Percentiles rank a stretch among this genome's conserved stretches.
These are phyloP conservation scores for Irpex rosettiformis DNA, from an alignment of 1,284 basidiomycete species.

Conservation along the genomic window DNA sequence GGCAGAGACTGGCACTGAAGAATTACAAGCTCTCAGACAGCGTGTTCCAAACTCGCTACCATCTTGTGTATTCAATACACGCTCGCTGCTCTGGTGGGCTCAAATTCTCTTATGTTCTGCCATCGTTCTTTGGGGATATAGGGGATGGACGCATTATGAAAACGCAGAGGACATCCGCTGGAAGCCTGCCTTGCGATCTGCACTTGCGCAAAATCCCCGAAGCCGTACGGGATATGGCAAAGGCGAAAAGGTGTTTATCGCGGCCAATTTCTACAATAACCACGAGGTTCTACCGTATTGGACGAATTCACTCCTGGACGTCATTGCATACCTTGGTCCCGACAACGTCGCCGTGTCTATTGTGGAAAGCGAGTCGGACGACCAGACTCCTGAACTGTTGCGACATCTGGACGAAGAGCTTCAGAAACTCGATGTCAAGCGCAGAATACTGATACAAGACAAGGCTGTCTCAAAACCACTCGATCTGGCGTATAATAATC, in stretches of 20 bases:
- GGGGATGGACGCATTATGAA: constrained; percentile 24
- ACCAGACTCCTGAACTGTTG: constrained; percentile 40
- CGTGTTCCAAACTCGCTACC: constrained; percentile 4
- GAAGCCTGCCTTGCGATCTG: constrained; percentile 20
- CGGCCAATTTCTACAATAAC: constrained; percentile 40
- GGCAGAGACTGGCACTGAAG: constrained; percentile 7
- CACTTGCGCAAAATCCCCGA: constrained; percentile 18
- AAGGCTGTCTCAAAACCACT: constrained; percentile 31
- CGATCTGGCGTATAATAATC: constrained; percentile 32
- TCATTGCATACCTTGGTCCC: constrained; percentile 40
- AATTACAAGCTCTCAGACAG: not conserved
- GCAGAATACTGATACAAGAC: constrained; percentile 33
- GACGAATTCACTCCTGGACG: constrained; percentile 34
- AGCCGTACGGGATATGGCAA: constrained; percentile 25
- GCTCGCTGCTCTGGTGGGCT: constrained; percentile 12
- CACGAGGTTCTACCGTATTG: constrained; percentile 37
- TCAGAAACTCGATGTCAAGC: constrained; percentile 25
- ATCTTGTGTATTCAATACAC: not conserved
- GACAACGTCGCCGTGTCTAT: constrained; percentile 54
- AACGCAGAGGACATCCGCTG: constrained; percentile 28
- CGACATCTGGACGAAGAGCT: constrained; percentile 33
- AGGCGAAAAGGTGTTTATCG: constrained; percentile 33
- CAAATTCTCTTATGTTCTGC: constrained; percentile 17
- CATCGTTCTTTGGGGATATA: constrained; percentile 18
- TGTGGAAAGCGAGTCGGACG: constrained; percentile 49